Percentiles rank a stretch among this genome's conserved stretches.
phyloP scores from a whole-genome alignment of 2,329 filamentous ascomycete species.

The Trichoderma semiorbis region DNA sequence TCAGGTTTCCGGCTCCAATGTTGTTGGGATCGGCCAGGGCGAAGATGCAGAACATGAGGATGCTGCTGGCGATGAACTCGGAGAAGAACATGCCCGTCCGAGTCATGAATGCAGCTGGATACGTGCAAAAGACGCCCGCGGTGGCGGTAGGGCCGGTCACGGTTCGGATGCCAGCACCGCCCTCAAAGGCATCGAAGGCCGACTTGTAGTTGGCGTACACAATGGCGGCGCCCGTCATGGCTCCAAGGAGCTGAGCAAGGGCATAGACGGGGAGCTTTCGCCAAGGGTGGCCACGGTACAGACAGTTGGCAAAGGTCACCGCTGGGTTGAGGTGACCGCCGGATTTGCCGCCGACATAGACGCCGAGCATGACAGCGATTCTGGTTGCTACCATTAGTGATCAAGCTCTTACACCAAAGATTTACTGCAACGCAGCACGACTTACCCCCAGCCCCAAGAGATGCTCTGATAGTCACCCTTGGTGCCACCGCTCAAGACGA shows the following conservation, averaged over 20 bases:
- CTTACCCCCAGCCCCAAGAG: constrained; percentile 50
- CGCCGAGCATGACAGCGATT: constrained; percentile 65
- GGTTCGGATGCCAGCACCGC: constrained; percentile 56
- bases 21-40: constrained; percentile 59
- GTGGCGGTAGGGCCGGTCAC: constrained; percentile 58
- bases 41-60: constrained; percentile 71
- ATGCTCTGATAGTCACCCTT: constrained; percentile 51
- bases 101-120: constrained; percentile 64
- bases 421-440: constrained; percentile 18
- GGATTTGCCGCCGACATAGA: constrained; percentile 63
- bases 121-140: constrained; percentile 70
- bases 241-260: constrained; percentile 63
- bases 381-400: constrained; percentile 30
- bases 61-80: constrained; percentile 64
- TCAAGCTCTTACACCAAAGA: neutral
- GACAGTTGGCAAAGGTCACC: constrained; percentile 66
- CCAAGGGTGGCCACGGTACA: constrained; percentile 67
- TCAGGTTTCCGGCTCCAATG: constrained; percentile 52
- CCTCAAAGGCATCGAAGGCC: constrained; percentile 63
- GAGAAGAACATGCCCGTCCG: constrained; percentile 67
- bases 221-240: constrained; percentile 58
- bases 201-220: constrained; percentile 62
- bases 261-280: constrained; percentile 66
- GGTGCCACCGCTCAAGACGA: constrained; percentile 50
- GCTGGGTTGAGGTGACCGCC: constrained; percentile 68